Base-by-base conservation (phyloP, 371 early-diverging fungal genomes). In the Lichtheimia hyalospora region DNA sequence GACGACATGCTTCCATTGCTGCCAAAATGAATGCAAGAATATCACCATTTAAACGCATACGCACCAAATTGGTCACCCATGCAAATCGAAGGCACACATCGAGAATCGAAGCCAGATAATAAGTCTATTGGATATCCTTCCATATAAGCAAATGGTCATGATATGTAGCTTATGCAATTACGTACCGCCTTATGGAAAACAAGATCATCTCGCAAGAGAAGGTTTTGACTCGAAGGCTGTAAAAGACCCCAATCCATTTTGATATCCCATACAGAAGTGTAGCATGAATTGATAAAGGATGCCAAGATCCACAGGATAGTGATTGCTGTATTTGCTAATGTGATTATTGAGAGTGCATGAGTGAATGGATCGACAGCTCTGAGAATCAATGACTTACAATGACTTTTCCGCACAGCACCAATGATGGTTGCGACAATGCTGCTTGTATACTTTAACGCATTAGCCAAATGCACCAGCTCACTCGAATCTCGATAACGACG, bases 201-300 rank as follows among this genome's bases (percentile, higher is more conserved):
- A 28, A 89, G 83, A 44, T 91, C 87, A 44, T 88, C 81, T n/a
- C 89, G 81, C 27, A 92, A 70, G 13, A 85, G 80, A 18, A 77
- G 78, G 52, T 90, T 68, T 60, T 75, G 67, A 48, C 80, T 81
- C 41, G 81, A 66, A 28, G 70, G 66, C 48, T 88, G 82, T 27
- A 89, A 70, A 23, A 95, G 69, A 3, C 93, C 90, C 96, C 95
- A 95, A 75, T 96, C 96, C 89, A 93, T 92, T 49, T 83, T 80
- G 10, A 94, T 66, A 56, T 96, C 96, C 96, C 95, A 96, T 14
- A 65, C 54, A 13, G 82, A 83, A 5, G 92, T 82, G 66, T 87
- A 91, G 34, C 69, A 54, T 16, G 89, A 84, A 42, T 84, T 83
- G 54, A 85, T 52, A 2, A 83, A 57, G 39, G 86, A 87, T 13